phyloP scores from a whole-genome alignment of 768 basidiomycete species.

The Crassisporium funariophilum region DNA sequence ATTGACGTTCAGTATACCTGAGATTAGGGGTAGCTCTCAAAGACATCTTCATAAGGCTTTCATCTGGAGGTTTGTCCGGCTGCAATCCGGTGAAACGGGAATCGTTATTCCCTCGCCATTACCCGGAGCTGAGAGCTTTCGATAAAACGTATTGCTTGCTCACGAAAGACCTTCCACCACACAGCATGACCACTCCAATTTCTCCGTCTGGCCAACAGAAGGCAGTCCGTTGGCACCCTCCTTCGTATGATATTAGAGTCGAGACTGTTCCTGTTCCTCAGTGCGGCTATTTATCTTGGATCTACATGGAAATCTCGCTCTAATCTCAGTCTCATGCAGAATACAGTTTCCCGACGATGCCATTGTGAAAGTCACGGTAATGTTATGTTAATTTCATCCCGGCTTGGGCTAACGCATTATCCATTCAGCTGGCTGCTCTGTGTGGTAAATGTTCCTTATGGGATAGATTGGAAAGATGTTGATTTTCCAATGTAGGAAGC shows the following conservation, averaged over 20 bases:
- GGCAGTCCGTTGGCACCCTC: constrained; percentile 67
- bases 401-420: background rate
- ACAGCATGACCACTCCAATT: constrained; percentile 13
- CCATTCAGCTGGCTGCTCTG: constrained; percentile 57
- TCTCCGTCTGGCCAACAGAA: constrained; percentile 27
- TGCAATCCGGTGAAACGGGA: too few species aligned
- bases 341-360: constrained; percentile 77
- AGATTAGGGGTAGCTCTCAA: too few species aligned
- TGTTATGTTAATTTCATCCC: constrained; percentile 11
- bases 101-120: too few species aligned
- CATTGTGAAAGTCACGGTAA: constrained; percentile 72
- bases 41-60: too few species aligned
- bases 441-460: constrained; percentile 46
- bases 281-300: constrained; percentile 25
- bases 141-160: constrained; percentile 2
- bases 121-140: too few species aligned
- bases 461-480: background rate
- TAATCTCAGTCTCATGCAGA: constrained; percentile 31
- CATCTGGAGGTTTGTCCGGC: too few species aligned
- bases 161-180: background rate
- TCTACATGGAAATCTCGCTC: background rate
- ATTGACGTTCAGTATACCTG: too few species aligned
- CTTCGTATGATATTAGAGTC: constrained; percentile 70
- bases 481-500: constrained; percentile 43
- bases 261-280: constrained; percentile 59